Evolutionary conservation across 2,329 filamentous ascomycete species (phyloP).

Genomic region (Trichophaea hybrida): DNA sequence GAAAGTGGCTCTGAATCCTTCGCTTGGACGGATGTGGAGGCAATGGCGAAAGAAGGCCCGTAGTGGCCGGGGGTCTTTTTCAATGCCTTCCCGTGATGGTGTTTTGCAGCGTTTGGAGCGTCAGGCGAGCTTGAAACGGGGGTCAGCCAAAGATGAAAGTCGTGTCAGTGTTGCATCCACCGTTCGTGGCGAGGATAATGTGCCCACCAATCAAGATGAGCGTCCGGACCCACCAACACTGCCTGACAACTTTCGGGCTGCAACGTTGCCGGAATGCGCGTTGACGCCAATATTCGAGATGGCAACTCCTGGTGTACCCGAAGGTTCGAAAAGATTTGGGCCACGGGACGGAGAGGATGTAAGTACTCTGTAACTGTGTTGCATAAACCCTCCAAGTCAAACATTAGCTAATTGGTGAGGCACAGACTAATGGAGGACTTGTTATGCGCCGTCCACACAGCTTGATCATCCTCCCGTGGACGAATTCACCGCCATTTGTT

Average conservation of each 20-base stretch:
- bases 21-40: constrained; percentile 78
- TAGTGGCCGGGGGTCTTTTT: constrained; percentile 19
- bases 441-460: constrained; percentile 17
- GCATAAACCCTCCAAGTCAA: not conserved
- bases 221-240: not conserved
- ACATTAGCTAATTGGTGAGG: not conserved
- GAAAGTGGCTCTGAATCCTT: constrained; percentile 76
- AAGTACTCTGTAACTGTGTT: not conserved
- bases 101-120: constrained; percentile 12
- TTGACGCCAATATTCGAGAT: not conserved
- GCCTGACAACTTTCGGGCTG: not conserved
- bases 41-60: constrained; percentile 83
- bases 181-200: not conserved
- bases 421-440: not conserved
- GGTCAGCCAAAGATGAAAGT: not conserved
- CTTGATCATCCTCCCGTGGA: constrained; percentile 19
- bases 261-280: not conserved
- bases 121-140: constrained; percentile 1
- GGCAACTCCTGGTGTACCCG: not conserved
- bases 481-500: constrained; percentile 18
- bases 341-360: not conserved
- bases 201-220: not conserved
- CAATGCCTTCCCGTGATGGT: constrained; percentile 11
- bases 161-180: not conserved
- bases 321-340: not conserved